phyloP scores from a whole-genome alignment of 345 rosid genomes.

The Psidium friedrichsthalianum region DNA sequence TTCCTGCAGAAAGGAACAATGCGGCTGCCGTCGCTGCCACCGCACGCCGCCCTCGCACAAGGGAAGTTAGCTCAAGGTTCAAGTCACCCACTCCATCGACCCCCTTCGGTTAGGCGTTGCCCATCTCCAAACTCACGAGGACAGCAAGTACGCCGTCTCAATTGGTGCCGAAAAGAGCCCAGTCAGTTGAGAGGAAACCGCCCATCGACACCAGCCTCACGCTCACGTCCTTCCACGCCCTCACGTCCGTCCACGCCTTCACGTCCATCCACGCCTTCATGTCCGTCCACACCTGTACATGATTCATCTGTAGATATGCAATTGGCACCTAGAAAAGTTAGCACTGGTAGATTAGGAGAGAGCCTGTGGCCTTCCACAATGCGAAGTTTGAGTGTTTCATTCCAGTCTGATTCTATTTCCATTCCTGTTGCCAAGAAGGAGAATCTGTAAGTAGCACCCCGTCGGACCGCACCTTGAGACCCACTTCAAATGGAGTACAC shows the following conservation, averaged over 20 bases:
- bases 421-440: slow-evolving; percentile 79
- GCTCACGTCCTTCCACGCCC: no score
- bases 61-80: slow-evolving; percentile 74
- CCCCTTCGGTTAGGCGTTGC: slow-evolving; percentile 36
- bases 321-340: slow-evolving; percentile 50
- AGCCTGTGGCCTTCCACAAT: slow-evolving; percentile 99
- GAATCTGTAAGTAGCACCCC: slow-evolving; percentile 44
- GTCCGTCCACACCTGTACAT: slow-evolving; percentile 61
- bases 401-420: slow-evolving; percentile 85
- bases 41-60: slow-evolving; percentile 45
- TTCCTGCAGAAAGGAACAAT: slow-evolving; percentile 72
- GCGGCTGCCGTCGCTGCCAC: slow-evolving; percentile 18
- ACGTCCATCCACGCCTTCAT: not conserved
- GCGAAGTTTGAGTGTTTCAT: slow-evolving; percentile 94
- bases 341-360: slow-evolving; percentile 62
- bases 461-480: slow-evolving; percentile 68
- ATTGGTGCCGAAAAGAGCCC: slow-evolving; percentile 55
- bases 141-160: slow-evolving; percentile 35
- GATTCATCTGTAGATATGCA: slow-evolving; percentile 48
- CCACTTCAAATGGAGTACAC: slow-evolving; percentile 75
- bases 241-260: slow-evolving; percentile 54
- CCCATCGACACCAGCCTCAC: slow-evolving; percentile 64
- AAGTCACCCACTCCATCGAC: slow-evolving; percentile 62
- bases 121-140: slow-evolving; percentile 70
- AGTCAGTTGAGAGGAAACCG: slow-evolving; percentile 87